Evolutionary conservation across 768 basidiomycete genomes (phyloP).

Genomic region (Sporobolomyces phaffii): DNA sequence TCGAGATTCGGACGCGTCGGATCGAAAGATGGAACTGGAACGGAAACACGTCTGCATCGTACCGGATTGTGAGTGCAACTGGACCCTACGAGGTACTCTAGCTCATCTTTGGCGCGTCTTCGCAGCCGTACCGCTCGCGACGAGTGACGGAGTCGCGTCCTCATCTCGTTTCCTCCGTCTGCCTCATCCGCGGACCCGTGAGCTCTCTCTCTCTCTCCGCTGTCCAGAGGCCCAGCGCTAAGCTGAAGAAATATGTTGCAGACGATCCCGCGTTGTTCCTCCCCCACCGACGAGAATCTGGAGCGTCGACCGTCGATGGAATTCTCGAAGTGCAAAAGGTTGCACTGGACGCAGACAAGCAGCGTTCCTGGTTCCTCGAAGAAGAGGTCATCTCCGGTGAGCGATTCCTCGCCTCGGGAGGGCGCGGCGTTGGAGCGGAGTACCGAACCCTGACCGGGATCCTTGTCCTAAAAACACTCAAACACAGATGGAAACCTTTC

Average conservation of each 20-base stretch:
- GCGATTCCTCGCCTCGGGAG: no score
- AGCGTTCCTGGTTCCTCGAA: conserved; percentile 32
- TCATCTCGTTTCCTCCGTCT: conserved; percentile 26
- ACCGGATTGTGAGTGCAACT: background rate
- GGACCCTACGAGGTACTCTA: rapidly evolving
- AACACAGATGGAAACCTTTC: conserved; percentile 24
- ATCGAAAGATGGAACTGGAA: no score
- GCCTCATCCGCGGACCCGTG: conserved; percentile 27
- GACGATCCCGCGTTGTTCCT: conserved; percentile 24
- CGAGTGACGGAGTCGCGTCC: background rate
- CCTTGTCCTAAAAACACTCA: no score
- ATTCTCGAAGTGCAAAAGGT: conserved; percentile 32
- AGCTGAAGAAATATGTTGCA: no score
- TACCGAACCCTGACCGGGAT: no score
- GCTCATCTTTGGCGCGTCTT: background rate
- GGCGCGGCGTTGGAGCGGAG: no score
- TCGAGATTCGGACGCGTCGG: no score
- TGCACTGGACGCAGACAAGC: conserved; percentile 24
- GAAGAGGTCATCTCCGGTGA: conserved; percentile 21
- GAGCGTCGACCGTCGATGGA: background rate
- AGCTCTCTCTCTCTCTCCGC: background rate
- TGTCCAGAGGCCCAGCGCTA: background rate
- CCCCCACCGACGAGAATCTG: background rate
- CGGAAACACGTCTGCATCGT: conserved; percentile 29
- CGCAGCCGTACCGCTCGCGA: conserved; percentile 6